phyloP scores from a whole-genome alignment of 768 basidiomycete genomes.

The Suillus subalutaceus region DNA sequence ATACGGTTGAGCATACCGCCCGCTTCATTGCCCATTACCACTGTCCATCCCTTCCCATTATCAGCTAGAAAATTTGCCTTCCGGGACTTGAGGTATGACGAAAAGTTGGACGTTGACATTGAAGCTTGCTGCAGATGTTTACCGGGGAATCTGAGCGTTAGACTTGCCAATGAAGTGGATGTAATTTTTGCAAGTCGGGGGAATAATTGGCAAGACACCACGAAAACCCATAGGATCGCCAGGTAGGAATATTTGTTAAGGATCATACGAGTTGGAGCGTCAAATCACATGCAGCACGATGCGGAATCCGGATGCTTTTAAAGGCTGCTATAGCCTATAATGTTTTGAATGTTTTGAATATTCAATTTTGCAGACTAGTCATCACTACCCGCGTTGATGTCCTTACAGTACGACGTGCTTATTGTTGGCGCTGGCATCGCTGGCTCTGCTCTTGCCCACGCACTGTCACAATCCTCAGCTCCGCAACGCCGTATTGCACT shows the following conservation, averaged over 20 bases:
- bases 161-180: not conserved
- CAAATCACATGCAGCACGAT: too few species aligned
- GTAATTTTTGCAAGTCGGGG: not conserved
- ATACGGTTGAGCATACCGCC: conserved; percentile 60
- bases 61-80: conserved; percentile 67
- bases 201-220: not conserved
- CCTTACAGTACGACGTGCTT: conserved; percentile 66
- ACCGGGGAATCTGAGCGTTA: not conserved
- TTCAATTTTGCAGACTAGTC: not conserved
- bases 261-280: not conserved
- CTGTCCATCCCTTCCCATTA: conserved; percentile 68
- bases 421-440: conserved; percentile 94
- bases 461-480: conserved; percentile 62
- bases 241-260: not conserved
- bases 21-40: conserved; percentile 96
- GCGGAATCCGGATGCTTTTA: not conserved
- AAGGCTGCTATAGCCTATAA: too few species aligned
- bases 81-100: conserved; percentile 44
- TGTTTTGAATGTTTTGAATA: not conserved
- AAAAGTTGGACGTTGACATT: conserved; percentile 32
- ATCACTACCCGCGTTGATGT: not conserved
- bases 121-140: not conserved
- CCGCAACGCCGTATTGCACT: conserved; percentile 66
- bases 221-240: not conserved
- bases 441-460: conserved; percentile 85